Conservation (phyloP, 331 rosid species). For the Cucumis variabilis region DNA sequence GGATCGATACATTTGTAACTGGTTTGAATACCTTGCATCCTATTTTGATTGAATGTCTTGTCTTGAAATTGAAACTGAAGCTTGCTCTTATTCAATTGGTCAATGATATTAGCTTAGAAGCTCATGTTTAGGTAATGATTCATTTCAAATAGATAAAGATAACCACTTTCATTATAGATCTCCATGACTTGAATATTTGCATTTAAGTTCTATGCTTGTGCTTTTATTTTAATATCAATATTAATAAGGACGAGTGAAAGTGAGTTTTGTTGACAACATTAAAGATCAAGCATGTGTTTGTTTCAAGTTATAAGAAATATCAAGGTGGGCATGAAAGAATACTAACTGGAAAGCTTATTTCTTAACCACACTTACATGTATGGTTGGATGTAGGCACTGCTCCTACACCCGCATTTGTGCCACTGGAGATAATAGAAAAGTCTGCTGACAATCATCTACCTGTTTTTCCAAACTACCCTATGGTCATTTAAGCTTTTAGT, state of each 20-base stretch:
- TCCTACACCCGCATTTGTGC: slow-evolving; percentile 95
- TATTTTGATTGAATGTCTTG: slow-evolving; percentile 87
- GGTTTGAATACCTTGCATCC: slow-evolving; percentile 84
- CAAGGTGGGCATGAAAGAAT: slow-evolving; percentile 88
- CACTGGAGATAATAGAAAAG: slow-evolving; percentile 85
- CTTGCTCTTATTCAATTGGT: slow-evolving; percentile 86
- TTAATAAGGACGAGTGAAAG: not conserved
- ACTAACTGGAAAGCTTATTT: slow-evolving; percentile 90
- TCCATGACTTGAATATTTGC: not conserved
- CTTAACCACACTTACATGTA: slow-evolving; percentile 97
- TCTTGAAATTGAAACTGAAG: slow-evolving; percentile 79
- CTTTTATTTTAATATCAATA: slow-evolving; percentile 2
- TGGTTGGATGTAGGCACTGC: slow-evolving; percentile 96
- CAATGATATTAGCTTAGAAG: slow-evolving; percentile 92
- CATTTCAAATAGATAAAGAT: not conserved
- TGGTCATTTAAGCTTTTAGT: not conserved
- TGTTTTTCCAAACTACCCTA: not conserved
- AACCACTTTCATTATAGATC: not conserved
- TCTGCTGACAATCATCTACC: slow-evolving; percentile 15
- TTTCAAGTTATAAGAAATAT: slow-evolving; percentile 80
- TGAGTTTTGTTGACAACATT: not conserved
- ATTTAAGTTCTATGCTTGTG: not conserved
- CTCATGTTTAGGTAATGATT: slow-evolving; percentile 78
- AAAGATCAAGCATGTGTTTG: not conserved
- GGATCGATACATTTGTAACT: slow-evolving; percentile 67